Evolutionary conservation across 257 asterid species (phyloP).

Genomic region (Thymus quinquecostatus): DNA sequence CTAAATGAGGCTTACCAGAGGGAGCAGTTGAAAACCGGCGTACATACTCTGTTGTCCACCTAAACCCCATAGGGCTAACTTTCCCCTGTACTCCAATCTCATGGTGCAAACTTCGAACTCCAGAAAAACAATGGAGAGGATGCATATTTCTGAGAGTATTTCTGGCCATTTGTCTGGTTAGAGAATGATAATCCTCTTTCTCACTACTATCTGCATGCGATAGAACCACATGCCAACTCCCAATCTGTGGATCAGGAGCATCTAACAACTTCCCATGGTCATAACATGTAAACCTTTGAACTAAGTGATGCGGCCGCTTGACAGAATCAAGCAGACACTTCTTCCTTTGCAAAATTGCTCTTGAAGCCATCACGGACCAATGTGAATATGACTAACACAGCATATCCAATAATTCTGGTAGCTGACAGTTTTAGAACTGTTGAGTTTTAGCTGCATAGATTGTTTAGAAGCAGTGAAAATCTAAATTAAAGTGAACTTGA

Average conservation of each 20-base stretch:
- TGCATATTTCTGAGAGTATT: constrained; percentile 33
- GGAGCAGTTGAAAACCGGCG: constrained; percentile 69
- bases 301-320: constrained; percentile 40
- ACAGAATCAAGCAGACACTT: constrained; percentile 55
- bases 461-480: constrained; percentile 28
- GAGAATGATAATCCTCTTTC: constrained; percentile 38
- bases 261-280: constrained; percentile 46
- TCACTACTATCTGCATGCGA: constrained; percentile 40
- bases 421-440: constrained; percentile 33
- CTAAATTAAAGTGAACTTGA: constrained; percentile 10
- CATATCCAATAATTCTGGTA: constrained; percentile 34
- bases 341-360: constrained; percentile 67
- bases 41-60: constrained; percentile 49
- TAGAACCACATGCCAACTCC: constrained; percentile 43
- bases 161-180: constrained; percentile 35
- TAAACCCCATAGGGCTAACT: constrained; percentile 46
- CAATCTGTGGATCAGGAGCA: constrained; percentile 45
- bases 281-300: constrained; percentile 48
- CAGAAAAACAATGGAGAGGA: constrained; percentile 33
- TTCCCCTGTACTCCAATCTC: constrained; percentile 44
- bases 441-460: constrained; percentile 37
- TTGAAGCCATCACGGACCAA: constrained; percentile 70
- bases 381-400: constrained; percentile 40
- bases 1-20: constrained; percentile 61
- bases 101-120: constrained; percentile 37